Base-by-base conservation (phyloP, 257 asterid genomes). In the Nicotiana attenuata region DNA sequence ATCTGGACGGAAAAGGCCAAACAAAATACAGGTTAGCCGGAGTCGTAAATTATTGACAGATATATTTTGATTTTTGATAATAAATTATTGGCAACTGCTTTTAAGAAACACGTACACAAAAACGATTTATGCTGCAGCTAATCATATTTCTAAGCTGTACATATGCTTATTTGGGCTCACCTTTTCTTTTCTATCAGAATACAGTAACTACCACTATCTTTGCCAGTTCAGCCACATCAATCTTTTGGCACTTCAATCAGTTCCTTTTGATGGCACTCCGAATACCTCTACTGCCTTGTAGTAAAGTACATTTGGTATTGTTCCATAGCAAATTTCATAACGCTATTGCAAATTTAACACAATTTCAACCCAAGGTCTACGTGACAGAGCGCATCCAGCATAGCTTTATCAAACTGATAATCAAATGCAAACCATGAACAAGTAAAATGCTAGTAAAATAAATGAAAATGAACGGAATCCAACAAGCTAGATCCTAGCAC, bases 361-460 rank as follows among this genome's bases (percentile, higher is more conserved):
- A 50, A 75, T 24, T 75, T 50, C 26, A 50, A 75, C 61, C 45
- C 59, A 47, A 45, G 20, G 33, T 41, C 47, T 69, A 20, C 28
- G 19, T 57, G 9, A 57, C 20, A 57, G 24, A 7, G 24, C 22
- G 9, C 64, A 57, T 57, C 64, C 16, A 20, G 80, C 79, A 47
- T 24, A 75, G 63, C 63, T 75, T 50, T 15, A 52, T 6, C 41
- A 75, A 50, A 75, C 80, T 71, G 78, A 75, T 15, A 50, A 75
- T 50, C 80, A 50, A 75, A 50, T 75, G 60, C 63, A 10, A 75
- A 50, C 45, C 63, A 50, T 47, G 63, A 75, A 75, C 80, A 50
- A 50, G 24, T 50, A 75, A 45, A 75, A 50, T 50, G 61, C 52
- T 41, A 38, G 45, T 19, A 47, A 47, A 33, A 50, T 24, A 14